Evolutionary conservation across 2,329 filamentous ascomycete genomes (phyloP), one percentile per base, ranked within the genome.

Genomic region (Stylonectria norvegica): DNA sequence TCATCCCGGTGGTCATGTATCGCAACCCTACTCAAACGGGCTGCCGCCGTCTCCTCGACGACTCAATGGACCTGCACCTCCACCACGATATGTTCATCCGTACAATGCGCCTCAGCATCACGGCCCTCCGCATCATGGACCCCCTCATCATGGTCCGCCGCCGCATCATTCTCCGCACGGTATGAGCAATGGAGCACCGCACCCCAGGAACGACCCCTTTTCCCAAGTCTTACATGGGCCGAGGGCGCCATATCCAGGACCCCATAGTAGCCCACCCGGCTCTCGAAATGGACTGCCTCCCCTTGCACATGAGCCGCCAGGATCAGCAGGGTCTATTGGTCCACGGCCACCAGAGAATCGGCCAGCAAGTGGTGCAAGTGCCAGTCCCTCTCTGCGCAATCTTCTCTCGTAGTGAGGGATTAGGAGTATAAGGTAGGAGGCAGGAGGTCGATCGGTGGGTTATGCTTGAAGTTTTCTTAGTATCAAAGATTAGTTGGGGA

Each of bases 341-440:
- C 55, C 53, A 29, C 59, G 62, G 19, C 53, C 59, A 20, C 50
- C 67, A 40, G 72, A 76, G 34, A 60, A 47, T 15, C 67, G 75
- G 34, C 69, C 73, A 20, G 66, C 73, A 20, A 77, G 76, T 36
- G 84, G 84, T n/a, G 85, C 85, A 4, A 89, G 86, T 55, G 84
- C 85, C 12, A 89, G 82, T 56, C 85, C 86, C 9, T 89, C 85
- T 8, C 62, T 90, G 46, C 79, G 82, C 53, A 89, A 90, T 55
- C 64, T 90, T 34, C 72, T 90, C 38, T 84, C 79, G 34, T 88
- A 64, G 67, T 16, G 3, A 22, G 14, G 17, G n/a, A n/a, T n/a
- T n/a, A n/a, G n/a, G n/a, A n/a, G n/a, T n/a, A n/a, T n/a, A n/a
- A n/a, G n/a, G n/a, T n/a, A n/a, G n/a, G n/a, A n/a, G n/a, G n/a